Evolutionary conservation across 2,329 filamentous ascomycete species (phyloP).

Genomic region (Diplodia intermedia): DNA sequence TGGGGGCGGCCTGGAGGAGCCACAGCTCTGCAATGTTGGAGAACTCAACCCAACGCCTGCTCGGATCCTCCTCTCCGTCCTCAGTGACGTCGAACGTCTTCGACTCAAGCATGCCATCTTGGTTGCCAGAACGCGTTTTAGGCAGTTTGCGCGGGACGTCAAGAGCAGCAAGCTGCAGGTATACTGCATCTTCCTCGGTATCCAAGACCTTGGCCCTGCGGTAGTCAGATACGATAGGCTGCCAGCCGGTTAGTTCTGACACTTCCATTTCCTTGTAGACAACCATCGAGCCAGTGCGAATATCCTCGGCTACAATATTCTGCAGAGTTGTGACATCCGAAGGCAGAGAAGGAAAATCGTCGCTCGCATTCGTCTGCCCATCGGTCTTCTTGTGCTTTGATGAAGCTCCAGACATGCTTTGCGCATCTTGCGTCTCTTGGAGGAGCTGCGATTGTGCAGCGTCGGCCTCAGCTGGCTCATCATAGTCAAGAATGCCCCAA

Average conservation of each 20-base stretch:
- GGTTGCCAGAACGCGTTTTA: not conserved
- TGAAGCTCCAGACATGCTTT: constrained; percentile 37
- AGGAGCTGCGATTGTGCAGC: constrained; percentile 42
- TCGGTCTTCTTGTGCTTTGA: not conserved
- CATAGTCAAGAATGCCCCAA: constrained; percentile 42
- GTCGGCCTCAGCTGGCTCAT: constrained; percentile 40
- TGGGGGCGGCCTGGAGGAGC: constrained; percentile 5
- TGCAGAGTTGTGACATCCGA: constrained; percentile 63
- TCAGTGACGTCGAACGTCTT: constrained; percentile 9
- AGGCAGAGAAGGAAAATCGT: constrained; percentile 70
- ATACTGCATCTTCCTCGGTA: constrained; percentile 3
- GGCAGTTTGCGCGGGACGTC: not conserved
- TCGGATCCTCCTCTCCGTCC: constrained; percentile 5
- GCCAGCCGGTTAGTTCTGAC: constrained; percentile 68
- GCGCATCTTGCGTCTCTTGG: constrained; percentile 33
- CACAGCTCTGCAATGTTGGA: not conserved
- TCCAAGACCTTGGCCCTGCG: constrained; percentile 19
- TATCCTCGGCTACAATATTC: constrained; percentile 56
- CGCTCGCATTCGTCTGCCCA: constrained; percentile 40
- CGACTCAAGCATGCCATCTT: not conserved
- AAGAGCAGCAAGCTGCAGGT: constrained; percentile 17
- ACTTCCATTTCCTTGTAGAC: constrained; percentile 71
- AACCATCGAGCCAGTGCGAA: constrained; percentile 67
- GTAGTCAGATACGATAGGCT: constrained; percentile 55
- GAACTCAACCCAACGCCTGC: constrained; percentile 20